Base-by-base conservation (phyloP, 140 eudicot genomes). In the Flaveria floridana region DNA sequence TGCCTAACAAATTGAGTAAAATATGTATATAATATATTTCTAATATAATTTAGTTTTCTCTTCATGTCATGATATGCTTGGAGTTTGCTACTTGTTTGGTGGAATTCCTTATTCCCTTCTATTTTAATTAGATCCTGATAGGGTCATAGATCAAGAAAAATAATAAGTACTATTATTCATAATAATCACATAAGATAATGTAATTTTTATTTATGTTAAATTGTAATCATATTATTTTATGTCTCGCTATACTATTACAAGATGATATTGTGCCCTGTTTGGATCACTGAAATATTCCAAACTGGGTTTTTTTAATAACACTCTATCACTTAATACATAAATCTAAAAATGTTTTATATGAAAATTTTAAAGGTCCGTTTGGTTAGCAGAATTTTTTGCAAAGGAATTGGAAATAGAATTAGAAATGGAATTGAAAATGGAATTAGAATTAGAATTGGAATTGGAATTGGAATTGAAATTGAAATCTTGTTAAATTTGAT, bases 61-160 rank as follows among this genome's bases (percentile, higher is more conserved):
- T 71, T 63, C 51, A 71, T 53, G 76, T 71, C 65, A 50, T 53
- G 34, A 71, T 71, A 66, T 71, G 75, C 51, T 52, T 52, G 65
- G 75, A 52, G n/a, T 51, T 71, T 71, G 50, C 14, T 50, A 30
- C 30, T 28, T 71, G 30, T 51, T 71, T 20, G 14, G 63, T 50
- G 14, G 52, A 34, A 52, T 52, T 53, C 6, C 8, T 11, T 52
- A 51, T 26, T 52, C 8, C 12, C 21, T 51, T 15, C 53, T 47
- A 47, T 47, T 47, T 47, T 34, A 34, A 34, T 34, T 34, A 34
- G 41, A 4, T 34, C 50, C 12, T 44, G 50, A 11, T 44, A 44
- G 50, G 50, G 50, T 44, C 50, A 44, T 44, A 44, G 8, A 34
- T 34, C 41, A 44, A 44, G 14, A 44, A 44, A 44, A 44, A 44